Base-by-base conservation (phyloP, 345 rosid genomes). In the Ceriops tagal region DNA sequence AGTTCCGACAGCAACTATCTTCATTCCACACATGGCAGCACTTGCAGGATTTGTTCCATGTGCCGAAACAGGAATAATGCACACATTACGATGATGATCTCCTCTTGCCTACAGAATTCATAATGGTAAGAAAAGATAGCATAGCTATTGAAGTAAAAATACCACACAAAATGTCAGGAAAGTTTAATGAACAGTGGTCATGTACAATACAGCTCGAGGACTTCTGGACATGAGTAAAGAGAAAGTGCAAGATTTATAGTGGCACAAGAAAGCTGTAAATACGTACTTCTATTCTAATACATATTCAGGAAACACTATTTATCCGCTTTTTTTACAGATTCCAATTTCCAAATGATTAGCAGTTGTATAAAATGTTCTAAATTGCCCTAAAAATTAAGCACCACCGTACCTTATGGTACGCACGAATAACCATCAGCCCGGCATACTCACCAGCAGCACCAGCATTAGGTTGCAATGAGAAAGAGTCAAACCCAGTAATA, bases 1-100 rank as follows among this genome's bases (percentile, higher is more conserved):
- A 71, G 98, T 92, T 78, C 99, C 99, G 75, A 96, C 90, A 11
- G 90, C 59, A 69, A 96, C 85, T 71, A 96, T 96, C 78, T 96
- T 96, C 99, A 96, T 96, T 28, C 99, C 99, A 58, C 97, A 90
- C 98, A 92, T 92, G 37, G 99, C 97, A 81, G 99, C 99, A 81
- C 91, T 96, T 16, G 99, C 99, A 79, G 99, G 99, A 79, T 96
- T 96, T 75, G 98, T 96, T 59, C 98, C 98, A 61, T 96, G 99
- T 63, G 99, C 99, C 71, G 99, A 96, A 72, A 92, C 98, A 53
- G 99, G 98, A 51, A 96, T 96, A 71, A 96, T 96, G 82, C 99
- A 92, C 64, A 96, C 99, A 70, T 96, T 77, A 59, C 99, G 87
- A 77, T 92, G 98, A 66, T 92, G 89, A 77, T 96, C 98, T 72